Conservation (phyloP, 1,284 basidiomycete species). For the Earliella scabrosa region DNA sequence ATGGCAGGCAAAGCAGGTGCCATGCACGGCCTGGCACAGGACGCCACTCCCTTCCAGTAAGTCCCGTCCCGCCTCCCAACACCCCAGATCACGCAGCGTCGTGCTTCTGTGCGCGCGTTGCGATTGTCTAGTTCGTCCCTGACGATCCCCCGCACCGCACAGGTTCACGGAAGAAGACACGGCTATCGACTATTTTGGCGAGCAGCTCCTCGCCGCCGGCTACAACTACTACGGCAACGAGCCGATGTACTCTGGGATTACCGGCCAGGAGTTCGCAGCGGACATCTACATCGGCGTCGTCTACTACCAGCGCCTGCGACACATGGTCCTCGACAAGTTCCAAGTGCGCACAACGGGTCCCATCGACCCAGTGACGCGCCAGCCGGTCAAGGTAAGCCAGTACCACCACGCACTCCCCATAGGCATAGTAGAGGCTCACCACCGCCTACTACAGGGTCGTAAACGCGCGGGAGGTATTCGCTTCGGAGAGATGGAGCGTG, state of each 20-base stretch:
- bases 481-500: conserved; percentile 99
- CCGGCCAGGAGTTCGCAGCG: conserved; percentile 96
- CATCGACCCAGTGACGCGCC: conserved; percentile 93
- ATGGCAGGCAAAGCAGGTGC: conserved; percentile 99
- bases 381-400: conserved; percentile 89
- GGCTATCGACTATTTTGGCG: conserved; percentile 96
- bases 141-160: conserved; percentile 12
- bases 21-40: conserved; percentile 97
- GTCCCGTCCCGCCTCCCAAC: conserved; percentile 27
- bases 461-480: conserved; percentile 99
- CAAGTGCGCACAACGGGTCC: conserved; percentile 98
- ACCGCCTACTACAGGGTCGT: conserved; percentile 70
- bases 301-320: conserved; percentile 97
- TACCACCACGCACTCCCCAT: neutral
- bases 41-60: conserved; percentile 97
- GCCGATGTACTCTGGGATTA: conserved; percentile 99
- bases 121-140: conserved; percentile 2
- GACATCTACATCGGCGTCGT: conserved; percentile 99
- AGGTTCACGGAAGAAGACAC: conserved; percentile 97
- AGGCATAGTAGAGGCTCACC: conserved; percentile 5
- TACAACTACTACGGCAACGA: conserved; percentile 99
- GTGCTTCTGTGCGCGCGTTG: neutral
- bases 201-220: conserved; percentile 91
- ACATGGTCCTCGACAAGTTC: conserved; percentile 99
- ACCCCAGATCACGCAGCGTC: neutral